A percentile compares a stretch with the other conserved stretches of the same genome.
These are phyloP conservation scores for Fusarium sp. DNA, from an alignment of 2,329 filamentous ascomycete genomes.

Conservation along the genomic window DNA sequence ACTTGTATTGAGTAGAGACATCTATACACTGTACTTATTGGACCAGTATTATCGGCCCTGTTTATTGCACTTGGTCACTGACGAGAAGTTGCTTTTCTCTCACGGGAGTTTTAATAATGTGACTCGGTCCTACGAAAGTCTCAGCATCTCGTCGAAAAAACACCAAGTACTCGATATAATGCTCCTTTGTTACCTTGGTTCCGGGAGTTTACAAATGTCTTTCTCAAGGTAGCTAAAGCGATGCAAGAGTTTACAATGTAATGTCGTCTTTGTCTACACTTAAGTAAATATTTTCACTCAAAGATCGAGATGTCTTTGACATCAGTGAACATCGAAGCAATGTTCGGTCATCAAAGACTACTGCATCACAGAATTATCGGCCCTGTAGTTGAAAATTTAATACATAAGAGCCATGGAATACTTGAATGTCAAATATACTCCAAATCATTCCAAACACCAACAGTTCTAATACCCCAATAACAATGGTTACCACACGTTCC, in stretches of 20 bases:
- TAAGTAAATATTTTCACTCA: neutral
- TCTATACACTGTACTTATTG: neutral
- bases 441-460: neutral
- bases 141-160: too few relatives aligned
- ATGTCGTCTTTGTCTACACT: neutral
- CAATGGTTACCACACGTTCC: conserved; percentile 16
- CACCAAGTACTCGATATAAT: neutral
- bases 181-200: neutral
- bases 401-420: conserved; percentile 5
- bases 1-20: neutral
- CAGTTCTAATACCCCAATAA: neutral
- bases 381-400: neutral
- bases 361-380: neutral
- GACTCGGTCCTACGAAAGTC: too few relatives aligned
- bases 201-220: neutral
- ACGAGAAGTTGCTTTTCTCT: neutral
- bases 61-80: neutral
- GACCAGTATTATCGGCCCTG: too few relatives aligned
- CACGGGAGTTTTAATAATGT: neutral
- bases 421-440: neutral
- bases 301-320: neutral
- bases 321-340: neutral
- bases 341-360: conserved; percentile 1
- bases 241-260: neutral
- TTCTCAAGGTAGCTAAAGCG: too few relatives aligned